Conservation (phyloP, 176 grass and related monocot genomes). For the Carex cristatella region DNA sequence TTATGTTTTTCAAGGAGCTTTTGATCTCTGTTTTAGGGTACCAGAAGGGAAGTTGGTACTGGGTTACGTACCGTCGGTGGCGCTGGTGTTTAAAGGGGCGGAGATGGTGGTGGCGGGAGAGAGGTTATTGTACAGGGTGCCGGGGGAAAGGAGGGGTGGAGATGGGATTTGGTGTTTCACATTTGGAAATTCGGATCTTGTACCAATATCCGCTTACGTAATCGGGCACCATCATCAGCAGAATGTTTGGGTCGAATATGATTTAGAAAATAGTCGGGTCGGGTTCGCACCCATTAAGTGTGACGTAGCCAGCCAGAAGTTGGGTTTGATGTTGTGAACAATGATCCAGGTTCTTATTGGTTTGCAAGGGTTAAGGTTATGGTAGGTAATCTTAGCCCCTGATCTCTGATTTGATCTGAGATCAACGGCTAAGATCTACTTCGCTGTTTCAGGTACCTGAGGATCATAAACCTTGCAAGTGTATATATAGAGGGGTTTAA, state of each 20-base stretch:
- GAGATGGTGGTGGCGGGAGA: constrained; percentile 62
- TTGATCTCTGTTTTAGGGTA: constrained; percentile 77
- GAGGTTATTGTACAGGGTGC: constrained; percentile 71
- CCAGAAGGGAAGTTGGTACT: constrained; percentile 26
- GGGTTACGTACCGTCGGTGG: constrained; percentile 37
- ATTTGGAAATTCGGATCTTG: constrained; percentile 89
- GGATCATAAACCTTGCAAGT: not conserved
- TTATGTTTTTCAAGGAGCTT: constrained; percentile 74
- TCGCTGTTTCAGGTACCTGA: not conserved
- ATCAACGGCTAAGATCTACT: not conserved
- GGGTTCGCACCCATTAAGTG: constrained; percentile 75
- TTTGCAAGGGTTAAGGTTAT: not conserved
- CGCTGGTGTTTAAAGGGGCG: constrained; percentile 61
- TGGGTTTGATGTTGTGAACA: constrained; percentile 65
- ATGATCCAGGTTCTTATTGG: not conserved
- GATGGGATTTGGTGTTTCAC: constrained; percentile 87
- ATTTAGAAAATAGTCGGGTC: constrained; percentile 81
- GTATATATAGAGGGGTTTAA: not conserved
- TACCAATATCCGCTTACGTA: constrained; percentile 76
- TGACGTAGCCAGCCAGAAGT: constrained; percentile 79
- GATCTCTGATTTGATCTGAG: not conserved
- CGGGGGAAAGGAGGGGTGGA: constrained; percentile 48
- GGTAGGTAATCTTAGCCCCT: not conserved
- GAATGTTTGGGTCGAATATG: constrained; percentile 99
- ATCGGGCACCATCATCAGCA: constrained; percentile 99